Conservation (phyloP, 1,284 basidiomycete species). For the Cryptococcus amylolentus region DNA sequence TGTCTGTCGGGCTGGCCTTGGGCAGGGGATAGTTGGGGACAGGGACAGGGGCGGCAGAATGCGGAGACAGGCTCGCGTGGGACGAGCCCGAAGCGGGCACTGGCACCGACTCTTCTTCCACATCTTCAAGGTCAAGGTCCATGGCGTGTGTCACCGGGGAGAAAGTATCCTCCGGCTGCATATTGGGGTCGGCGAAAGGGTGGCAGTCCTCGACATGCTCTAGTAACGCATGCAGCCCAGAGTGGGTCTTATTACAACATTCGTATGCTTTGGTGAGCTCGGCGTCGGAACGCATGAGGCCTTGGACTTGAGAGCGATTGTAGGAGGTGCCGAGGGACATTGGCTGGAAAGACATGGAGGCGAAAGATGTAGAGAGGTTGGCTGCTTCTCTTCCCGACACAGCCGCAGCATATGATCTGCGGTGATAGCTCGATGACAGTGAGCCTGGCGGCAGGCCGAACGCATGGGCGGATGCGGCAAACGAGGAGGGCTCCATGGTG, state of each 20-base stretch:
- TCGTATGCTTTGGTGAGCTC: conserved; percentile 42
- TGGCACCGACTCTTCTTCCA: conserved; percentile 11
- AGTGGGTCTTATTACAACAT: conserved; percentile 38
- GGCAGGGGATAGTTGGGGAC: conserved; percentile 40
- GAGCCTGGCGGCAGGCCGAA: conserved; percentile 28
- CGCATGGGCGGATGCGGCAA: conserved; percentile 28
- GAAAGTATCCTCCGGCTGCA: conserved; percentile 22
- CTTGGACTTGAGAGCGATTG: conserved; percentile 37
- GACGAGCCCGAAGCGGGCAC: conserved; percentile 8
- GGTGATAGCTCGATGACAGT: conserved; percentile 34
- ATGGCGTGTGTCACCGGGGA: conserved; percentile 42
- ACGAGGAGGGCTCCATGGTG: conserved; percentile 42
- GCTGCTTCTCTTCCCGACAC: conserved; percentile 21
- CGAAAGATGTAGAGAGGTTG: conserved; percentile 39
- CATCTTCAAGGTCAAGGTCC: conserved; percentile 44
- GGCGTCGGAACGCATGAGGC: conserved; percentile 39
- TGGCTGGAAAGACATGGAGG: conserved; percentile 39
- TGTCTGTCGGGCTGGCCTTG: conserved; percentile 27
- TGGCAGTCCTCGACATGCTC: conserved; percentile 48
- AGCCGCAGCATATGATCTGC: conserved; percentile 44
- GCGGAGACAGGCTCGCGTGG: conserved; percentile 35
- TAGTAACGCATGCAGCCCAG: conserved; percentile 40
- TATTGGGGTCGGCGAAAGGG: conserved; percentile 35
- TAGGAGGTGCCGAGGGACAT: conserved; percentile 37
- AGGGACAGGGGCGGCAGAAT: conserved; percentile 17